These are phyloP conservation scores for Cercospora sesami DNA, from an alignment of 2,329 filamentous ascomycete genomes.

Conservation along the genomic window DNA sequence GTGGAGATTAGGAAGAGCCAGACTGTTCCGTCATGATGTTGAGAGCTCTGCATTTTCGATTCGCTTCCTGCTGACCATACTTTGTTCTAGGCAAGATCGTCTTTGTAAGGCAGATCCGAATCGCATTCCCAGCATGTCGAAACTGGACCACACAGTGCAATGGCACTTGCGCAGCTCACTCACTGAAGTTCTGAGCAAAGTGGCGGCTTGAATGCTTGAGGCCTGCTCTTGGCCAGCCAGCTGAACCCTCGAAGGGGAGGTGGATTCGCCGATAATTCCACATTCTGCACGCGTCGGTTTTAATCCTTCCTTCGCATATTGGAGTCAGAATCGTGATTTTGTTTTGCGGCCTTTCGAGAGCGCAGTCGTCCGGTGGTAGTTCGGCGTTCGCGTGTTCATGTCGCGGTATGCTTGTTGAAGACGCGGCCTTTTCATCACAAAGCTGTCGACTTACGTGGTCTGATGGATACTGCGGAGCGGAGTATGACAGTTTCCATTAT, in stretches of 20 bases:
- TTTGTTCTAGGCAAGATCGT: too few species aligned
- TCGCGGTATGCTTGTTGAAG: neutral
- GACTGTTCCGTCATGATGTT: too few species aligned
- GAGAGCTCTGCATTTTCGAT: too few species aligned
- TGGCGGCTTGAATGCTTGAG: neutral
- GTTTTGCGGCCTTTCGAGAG: neutral
- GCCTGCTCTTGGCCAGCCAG: neutral
- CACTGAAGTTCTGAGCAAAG: too few species aligned
- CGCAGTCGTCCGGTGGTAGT: neutral
- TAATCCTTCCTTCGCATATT: neutral
- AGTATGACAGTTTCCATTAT: neutral
- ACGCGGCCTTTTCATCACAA: neutral
- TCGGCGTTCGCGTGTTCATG: neutral
- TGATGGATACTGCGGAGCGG: neutral
- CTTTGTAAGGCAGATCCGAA: too few species aligned
- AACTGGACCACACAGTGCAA: too few species aligned
- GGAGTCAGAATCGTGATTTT: neutral
- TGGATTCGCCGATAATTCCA: neutral
- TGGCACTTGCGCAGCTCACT: too few species aligned
- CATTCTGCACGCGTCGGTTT: neutral
- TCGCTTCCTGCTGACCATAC: too few species aligned
- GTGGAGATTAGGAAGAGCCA: too few species aligned
- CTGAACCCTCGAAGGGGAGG: neutral
- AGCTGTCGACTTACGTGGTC: neutral
- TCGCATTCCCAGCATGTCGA: too few species aligned